Conservation (phyloP, 1,284 basidiomycete genomes). For the Trametes sp. region DNA sequence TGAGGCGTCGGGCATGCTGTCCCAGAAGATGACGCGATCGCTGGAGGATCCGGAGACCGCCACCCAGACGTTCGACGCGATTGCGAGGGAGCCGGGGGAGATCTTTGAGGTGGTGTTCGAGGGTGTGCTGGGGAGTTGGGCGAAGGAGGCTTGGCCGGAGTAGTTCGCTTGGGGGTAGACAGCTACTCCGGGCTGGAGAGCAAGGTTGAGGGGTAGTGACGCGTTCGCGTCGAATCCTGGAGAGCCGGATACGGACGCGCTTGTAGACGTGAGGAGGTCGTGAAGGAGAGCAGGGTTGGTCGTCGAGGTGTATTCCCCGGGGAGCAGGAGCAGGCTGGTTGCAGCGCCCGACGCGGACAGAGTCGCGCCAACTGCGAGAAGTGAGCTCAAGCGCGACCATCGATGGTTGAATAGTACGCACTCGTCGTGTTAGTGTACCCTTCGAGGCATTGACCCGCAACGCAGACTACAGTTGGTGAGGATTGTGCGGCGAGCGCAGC, state of each 20-base stretch:
- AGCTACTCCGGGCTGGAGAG: conserved; percentile 69
- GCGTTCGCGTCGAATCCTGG: conserved; percentile 66
- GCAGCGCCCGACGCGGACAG: conserved; percentile 61
- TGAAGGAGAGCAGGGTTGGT: conserved; percentile 77
- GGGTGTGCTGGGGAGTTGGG: conserved; percentile 55
- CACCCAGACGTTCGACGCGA: conserved; percentile 74
- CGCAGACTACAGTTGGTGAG: conserved; percentile 69
- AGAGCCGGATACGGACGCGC: conserved; percentile 62
- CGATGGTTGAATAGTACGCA: conserved; percentile 45
- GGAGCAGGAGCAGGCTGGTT: conserved; percentile 67
- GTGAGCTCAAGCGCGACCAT: conserved; percentile 26
- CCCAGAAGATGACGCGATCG: conserved; percentile 73
- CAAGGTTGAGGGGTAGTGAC: conserved; percentile 69
- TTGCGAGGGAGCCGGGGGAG: conserved; percentile 60
- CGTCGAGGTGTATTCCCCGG: conserved; percentile 74
- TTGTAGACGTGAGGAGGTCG: conserved; percentile 66
- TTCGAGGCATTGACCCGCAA: conserved; percentile 84
- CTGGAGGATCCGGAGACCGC: conserved; percentile 59
- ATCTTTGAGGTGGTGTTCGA: conserved; percentile 60
- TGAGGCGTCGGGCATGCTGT: conserved; percentile 76
- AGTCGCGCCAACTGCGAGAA: conserved; percentile 64
- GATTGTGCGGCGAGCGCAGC: conserved; percentile 64
- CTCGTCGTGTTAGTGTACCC: conserved; percentile 75
- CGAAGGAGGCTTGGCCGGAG: conserved; percentile 68
- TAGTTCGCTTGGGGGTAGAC: conserved; percentile 66